phyloP scores from a whole-genome alignment of 305 asterid genomes.

The Fraxinus albicans region DNA sequence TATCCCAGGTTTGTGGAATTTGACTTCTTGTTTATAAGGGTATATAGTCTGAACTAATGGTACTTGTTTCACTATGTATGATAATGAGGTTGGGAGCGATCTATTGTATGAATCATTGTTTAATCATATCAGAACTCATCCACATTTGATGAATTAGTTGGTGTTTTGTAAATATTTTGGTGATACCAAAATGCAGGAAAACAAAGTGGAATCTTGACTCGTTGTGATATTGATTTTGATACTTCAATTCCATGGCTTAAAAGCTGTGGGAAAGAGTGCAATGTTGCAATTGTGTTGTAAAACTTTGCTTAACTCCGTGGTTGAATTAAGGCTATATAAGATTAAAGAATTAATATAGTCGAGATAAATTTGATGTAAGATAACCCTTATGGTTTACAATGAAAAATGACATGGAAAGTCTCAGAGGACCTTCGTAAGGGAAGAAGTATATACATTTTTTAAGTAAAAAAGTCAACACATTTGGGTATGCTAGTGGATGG shows the following conservation, averaged over 20 bases:
- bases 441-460: background rate
- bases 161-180: conserved; percentile 9
- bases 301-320: background rate
- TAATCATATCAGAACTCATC: background rate
- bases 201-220: background rate
- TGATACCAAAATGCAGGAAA: conserved; percentile 11
- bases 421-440: background rate
- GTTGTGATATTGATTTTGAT: background rate
- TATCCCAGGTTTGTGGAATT: conserved; percentile 76
- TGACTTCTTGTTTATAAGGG: conserved; percentile 4
- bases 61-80: background rate
- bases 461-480: background rate
- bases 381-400: background rate
- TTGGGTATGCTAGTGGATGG: background rate
- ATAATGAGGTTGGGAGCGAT: background rate
- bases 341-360: background rate
- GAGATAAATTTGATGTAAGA: background rate
- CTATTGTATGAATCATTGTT: background rate
- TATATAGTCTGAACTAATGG: background rate
- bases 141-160: conserved; percentile 14
- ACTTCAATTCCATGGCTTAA: conserved; percentile 8
- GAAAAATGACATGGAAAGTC: background rate
- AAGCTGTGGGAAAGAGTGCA: background rate
- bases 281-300: background rate
- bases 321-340: background rate